Conservation (phyloP, 2,329 filamentous ascomycete genomes). For the Clarireedia hainanense region DNA sequence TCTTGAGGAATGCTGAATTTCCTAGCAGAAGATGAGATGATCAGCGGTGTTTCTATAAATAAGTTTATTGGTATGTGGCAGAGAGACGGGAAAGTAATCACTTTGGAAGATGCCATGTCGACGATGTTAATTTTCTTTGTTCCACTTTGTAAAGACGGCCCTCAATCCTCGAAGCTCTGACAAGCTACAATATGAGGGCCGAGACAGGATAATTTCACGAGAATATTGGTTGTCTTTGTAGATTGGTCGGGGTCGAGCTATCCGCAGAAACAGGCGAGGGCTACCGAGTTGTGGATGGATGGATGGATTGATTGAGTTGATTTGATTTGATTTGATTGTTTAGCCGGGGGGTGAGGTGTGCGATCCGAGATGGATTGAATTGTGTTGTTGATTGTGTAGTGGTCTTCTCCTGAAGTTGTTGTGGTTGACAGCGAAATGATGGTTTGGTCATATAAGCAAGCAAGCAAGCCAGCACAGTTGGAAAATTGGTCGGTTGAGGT, state of each 20-base stretch:
- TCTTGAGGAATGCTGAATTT: constrained; percentile 58
- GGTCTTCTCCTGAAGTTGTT: not conserved
- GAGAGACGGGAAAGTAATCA: constrained; percentile 32
- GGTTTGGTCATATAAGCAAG: constrained; percentile 2
- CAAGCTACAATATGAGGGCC: constrained; percentile 30
- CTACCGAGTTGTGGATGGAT: not conserved
- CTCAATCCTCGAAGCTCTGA: constrained; percentile 30
- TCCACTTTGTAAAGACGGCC: constrained; percentile 20
- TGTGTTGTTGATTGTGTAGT: not conserved
- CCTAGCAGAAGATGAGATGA: constrained; percentile 36
- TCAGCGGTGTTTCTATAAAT: constrained; percentile 28
- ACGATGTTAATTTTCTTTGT: constrained; percentile 27
- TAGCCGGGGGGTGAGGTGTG: not conserved
- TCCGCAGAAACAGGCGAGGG: constrained; percentile 21
- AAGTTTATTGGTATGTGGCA: constrained; percentile 22
- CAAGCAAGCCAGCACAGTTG: not conserved
- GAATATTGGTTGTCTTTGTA: constrained; percentile 17
- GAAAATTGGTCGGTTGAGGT: not conserved
- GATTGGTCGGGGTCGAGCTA: constrained; percentile 18
- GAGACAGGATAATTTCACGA: constrained; percentile 16
- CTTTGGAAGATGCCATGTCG: constrained; percentile 56
- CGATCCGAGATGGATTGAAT: not conserved
- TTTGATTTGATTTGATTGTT: not conserved
- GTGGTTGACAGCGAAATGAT: not conserved
- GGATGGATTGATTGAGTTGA: not conserved